Evolutionary conservation across 1,139 yeast genomes (phyloP).

Genomic region (Yamadazyma siamensis): DNA sequence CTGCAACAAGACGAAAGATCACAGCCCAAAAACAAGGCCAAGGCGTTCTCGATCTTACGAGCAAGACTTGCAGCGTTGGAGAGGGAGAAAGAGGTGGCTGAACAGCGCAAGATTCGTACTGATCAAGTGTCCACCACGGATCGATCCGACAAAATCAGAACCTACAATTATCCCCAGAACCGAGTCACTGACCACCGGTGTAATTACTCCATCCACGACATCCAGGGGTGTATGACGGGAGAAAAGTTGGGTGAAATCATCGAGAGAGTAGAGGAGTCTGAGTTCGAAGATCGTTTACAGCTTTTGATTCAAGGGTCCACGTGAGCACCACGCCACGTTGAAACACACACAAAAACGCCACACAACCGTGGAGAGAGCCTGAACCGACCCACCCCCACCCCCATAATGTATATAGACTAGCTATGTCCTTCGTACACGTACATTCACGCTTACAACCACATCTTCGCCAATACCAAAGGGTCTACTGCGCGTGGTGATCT

Average conservation of each 20-base stretch:
- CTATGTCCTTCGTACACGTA: no score
- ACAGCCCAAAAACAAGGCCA: conserved; percentile 94
- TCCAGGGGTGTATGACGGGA: conserved; percentile 80
- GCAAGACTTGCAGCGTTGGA: conserved; percentile 84
- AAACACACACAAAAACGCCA: no score
- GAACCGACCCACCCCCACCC: no score
- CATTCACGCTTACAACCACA: no score
- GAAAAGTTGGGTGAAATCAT: conserved; percentile 59
- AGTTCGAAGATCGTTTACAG: conserved; percentile 24
- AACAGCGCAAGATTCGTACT: conserved; percentile 66
- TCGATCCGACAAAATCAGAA: conserved; percentile 88
- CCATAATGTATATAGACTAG: no score
- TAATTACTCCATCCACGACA: conserved; percentile 70
- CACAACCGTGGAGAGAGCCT: no score
- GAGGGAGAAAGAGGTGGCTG: conserved; percentile 58
- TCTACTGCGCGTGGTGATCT: no score
- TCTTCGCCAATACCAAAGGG: no score
- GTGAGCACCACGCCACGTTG: no score
- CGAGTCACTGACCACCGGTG: conserved; percentile 94
- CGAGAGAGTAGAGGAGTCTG: conserved; percentile 25
- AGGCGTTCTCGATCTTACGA: conserved; percentile 78
- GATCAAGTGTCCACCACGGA: conserved; percentile 88
- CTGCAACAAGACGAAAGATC: conserved; percentile 94
- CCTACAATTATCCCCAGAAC: conserved; percentile 90
- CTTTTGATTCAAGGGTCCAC: conserved; percentile 7